Conservation (phyloP, 2,329 filamentous ascomycete genomes). For the Phoma sp. region DNA sequence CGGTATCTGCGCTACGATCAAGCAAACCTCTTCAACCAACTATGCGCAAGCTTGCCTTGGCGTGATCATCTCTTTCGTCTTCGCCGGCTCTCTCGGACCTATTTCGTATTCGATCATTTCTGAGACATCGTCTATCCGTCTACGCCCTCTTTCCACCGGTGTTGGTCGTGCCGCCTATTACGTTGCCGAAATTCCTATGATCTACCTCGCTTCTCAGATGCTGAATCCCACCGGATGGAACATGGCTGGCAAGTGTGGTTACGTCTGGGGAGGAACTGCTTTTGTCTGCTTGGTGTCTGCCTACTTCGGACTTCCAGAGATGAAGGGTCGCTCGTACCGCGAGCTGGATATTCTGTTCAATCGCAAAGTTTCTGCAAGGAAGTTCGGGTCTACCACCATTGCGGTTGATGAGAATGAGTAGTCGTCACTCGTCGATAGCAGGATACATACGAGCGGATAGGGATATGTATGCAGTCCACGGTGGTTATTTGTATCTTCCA, state of each 20-base stretch:
- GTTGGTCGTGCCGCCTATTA: slow-evolving; percentile 69
- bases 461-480: too few relatives aligned
- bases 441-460: too few relatives aligned
- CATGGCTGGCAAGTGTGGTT: slow-evolving; percentile 40
- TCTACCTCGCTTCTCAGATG: slow-evolving; percentile 63
- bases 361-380: slow-evolving; percentile 57
- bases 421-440: slow-evolving; percentile 12
- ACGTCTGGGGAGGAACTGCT: slow-evolving; percentile 51
- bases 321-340: slow-evolving; percentile 54
- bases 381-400: slow-evolving; percentile 62
- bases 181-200: slow-evolving; percentile 67
- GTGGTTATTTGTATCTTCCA: too few relatives aligned
- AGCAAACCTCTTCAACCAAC: slow-evolving; percentile 47
- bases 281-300: slow-evolving; percentile 59
- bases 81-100: slow-evolving; percentile 67
- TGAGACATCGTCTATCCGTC: slow-evolving; percentile 68
- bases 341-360: slow-evolving; percentile 56
- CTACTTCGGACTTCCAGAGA: slow-evolving; percentile 61
- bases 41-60: slow-evolving; percentile 67
- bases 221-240: slow-evolving; percentile 54
- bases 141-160: slow-evolving; percentile 67
- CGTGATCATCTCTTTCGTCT: slow-evolving; percentile 68
- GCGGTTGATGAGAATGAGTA: slow-evolving; percentile 68
- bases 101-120: slow-evolving; percentile 70
- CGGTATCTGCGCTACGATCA: slow-evolving; percentile 63